phyloP scores from a whole-genome alignment of 306 rosid species.

The Mimosa pudica region DNA sequence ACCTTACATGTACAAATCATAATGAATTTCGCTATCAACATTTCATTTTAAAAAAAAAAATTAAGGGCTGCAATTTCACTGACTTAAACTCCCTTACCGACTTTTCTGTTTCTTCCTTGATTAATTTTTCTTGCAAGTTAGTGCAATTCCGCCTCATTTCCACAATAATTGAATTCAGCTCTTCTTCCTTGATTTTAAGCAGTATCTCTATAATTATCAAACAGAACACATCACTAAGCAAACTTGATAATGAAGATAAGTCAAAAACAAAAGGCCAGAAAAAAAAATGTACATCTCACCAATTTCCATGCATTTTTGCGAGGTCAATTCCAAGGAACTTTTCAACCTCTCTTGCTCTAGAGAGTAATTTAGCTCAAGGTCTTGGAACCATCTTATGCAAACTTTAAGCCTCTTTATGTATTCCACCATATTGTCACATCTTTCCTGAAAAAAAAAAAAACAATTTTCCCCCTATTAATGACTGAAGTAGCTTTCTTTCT shows the following conservation, averaged over 20 bases:
- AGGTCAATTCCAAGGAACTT: constrained; percentile 64
- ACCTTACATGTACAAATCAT: constrained; percentile 46
- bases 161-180: constrained; percentile 67
- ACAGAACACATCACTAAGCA: constrained; percentile 26
- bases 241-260: constrained; percentile 3
- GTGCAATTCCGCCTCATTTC: constrained; percentile 77
- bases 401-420: constrained; percentile 89
- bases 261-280: not conserved
- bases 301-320: constrained; percentile 68
- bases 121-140: constrained; percentile 72
- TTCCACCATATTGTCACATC: constrained; percentile 89
- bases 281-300: constrained; percentile 49
- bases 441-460: constrained; percentile 62
- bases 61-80: constrained; percentile 4
- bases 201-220: constrained; percentile 55
- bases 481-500: not conserved
- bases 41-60: constrained; percentile 36
- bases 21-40: constrained; percentile 8
- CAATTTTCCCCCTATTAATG: not conserved
- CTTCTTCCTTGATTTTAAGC: constrained; percentile 85
- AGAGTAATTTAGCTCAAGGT: constrained; percentile 75
- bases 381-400: constrained; percentile 98
- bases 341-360: constrained; percentile 76
- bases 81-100: constrained; percentile 56
- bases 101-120: constrained; percentile 82